Evolutionary conservation across 2,329 filamentous ascomycete genomes (phyloP).

Genomic region (Calonectria ilicicola): DNA sequence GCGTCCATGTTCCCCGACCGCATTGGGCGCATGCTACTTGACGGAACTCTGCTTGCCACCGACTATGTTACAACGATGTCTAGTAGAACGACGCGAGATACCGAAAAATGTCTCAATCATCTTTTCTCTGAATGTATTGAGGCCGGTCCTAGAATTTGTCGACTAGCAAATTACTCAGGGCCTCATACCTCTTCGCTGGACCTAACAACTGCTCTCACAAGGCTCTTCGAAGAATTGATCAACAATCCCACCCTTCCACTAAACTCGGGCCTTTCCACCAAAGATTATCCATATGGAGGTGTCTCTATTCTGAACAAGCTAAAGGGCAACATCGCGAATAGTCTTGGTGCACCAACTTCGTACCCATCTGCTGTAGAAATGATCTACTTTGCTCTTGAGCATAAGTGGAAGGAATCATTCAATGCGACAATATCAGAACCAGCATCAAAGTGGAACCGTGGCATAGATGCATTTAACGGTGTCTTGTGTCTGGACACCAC

Average conservation of each 20-base stretch:
- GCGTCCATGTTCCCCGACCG: not conserved
- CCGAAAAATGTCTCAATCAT: not conserved
- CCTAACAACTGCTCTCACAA: not conserved
- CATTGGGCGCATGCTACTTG: not conserved
- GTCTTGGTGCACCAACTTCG: not conserved
- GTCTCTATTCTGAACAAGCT: not conserved
- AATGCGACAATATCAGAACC: not conserved
- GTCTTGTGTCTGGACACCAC: not conserved
- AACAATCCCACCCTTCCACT: not conserved
- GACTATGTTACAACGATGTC: not conserved
- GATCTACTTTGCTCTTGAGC: not conserved
- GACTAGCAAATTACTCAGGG: constrained; percentile 10
- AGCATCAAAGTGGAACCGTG: not conserved
- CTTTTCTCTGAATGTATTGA: not conserved
- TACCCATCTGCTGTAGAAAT: not conserved
- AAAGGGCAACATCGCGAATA: not conserved
- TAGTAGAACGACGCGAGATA: not conserved
- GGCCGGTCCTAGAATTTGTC: not conserved
- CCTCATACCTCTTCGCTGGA: not conserved
- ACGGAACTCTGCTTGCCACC: not conserved
- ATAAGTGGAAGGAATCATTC: not conserved
- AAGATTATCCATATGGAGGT: not conserved
- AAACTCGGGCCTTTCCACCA: not conserved
- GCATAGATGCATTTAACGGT: not conserved
- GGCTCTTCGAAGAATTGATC: constrained; percentile 12